These are phyloP conservation scores for Trypanosoma theileri DNA, from an alignment of 208 protist species.

Conservation along the genomic window DNA sequence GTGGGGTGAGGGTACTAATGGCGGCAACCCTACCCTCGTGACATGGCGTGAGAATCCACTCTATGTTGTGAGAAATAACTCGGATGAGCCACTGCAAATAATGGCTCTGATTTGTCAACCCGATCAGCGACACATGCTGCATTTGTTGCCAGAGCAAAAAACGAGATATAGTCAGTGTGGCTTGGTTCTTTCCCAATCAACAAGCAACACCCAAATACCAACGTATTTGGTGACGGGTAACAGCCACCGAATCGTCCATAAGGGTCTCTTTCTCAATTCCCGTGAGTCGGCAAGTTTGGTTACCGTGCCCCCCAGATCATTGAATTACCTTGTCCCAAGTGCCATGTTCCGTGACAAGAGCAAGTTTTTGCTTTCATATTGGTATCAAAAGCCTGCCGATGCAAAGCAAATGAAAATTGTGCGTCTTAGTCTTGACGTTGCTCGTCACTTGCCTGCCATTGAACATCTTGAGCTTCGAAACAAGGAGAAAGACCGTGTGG, in stretches of 20 bases:
- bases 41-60: conserved; percentile 66
- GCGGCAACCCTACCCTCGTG: conserved; percentile 48
- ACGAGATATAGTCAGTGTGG: conserved; percentile 77
- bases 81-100: conserved; percentile 57
- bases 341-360: conserved; percentile 65
- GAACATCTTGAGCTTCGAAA: conserved; percentile 57
- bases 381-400: conserved; percentile 48
- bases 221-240: conserved; percentile 81
- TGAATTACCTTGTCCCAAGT: conserved; percentile 79
- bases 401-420: conserved; percentile 38
- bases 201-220: conserved; percentile 41
- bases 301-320: conserved; percentile 59
- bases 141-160: conserved; percentile 58
- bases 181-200: conserved; percentile 49
- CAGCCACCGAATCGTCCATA: conserved; percentile 74
- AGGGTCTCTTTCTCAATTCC: conserved; percentile 56
- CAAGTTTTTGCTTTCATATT: conserved; percentile 87
- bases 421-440: conserved; percentile 53
- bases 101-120: conserved; percentile 75
- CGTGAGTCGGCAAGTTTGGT: conserved; percentile 71
- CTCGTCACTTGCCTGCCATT: conserved; percentile 63
- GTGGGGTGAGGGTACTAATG: conserved; percentile 52
- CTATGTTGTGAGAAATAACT: conserved; percentile 47
- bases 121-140: conserved; percentile 74
- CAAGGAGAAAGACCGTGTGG: conserved; percentile 60